Base-by-base conservation (phyloP, 2,329 filamentous ascomycete species). In the Alternaria sp. region DNA sequence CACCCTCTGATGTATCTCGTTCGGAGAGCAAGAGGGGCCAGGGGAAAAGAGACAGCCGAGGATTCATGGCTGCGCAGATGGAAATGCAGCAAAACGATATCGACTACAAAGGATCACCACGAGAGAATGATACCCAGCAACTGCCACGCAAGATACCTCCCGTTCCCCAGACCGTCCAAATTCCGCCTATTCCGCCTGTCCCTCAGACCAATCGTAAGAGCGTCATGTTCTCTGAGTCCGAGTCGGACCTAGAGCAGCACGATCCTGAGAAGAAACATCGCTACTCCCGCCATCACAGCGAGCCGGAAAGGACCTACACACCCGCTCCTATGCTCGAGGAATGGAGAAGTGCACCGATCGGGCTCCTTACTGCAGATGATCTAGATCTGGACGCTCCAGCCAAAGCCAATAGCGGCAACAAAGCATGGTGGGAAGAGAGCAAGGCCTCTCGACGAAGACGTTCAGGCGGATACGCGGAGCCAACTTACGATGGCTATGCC, bases 371-470 rank as follows among this genome's bases (percentile, higher is more conserved):
- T 6, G 73, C 75, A 0, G 79, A 82, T 10, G 84, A 86, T 68
- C 74, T 85, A 18, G 79, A 82, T 49, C 62, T 83, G 18, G 81
- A 81, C 47, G 69, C 71, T 28, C 73, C 77, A 18, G 67, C 70
- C 51, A 75, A 62, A 50, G 67, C 75, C 14, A 71, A 68, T 30
- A 75, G 65, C 55, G 60, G 71, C 20, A 79, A 81, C 47, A 76
- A 76, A 49, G 83, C 92, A 2, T 96, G 93, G 93, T 96, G 93
- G 93, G 93, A 96, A 75, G 84, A 84, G 56, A 83, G 80, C 28
- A 82, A 81, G 61, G 84, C 80, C 20, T 77, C 79, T 3, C 81
- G 83, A 51, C 81, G 80, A 43, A 79, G 80, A 66, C 75, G 76
- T 15, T 74, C 75, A 5, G 64, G 71, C n/a, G 65, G 67, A 9